Percentiles rank a stretch among this genome's conserved stretches.
These are phyloP conservation scores for Fonsecaea monophora DNA, from an alignment of 2,329 filamentous ascomycete species.

Conservation along the genomic window DNA sequence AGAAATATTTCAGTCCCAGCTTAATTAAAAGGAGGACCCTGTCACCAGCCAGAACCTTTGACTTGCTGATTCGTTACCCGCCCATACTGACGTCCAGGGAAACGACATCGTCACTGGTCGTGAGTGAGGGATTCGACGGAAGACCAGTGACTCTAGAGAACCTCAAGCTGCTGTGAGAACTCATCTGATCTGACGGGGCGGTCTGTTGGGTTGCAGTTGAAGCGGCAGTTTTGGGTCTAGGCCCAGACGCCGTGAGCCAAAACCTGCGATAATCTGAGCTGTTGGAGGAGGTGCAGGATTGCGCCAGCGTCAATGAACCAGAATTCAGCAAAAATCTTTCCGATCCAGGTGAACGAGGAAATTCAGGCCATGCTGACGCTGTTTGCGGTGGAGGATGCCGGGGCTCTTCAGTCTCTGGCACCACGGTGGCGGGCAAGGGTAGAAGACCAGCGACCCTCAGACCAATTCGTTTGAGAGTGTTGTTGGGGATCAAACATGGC, in stretches of 20 bases:
- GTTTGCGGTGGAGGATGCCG: not conserved
- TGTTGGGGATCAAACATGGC: not conserved
- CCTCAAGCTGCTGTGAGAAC: not conserved
- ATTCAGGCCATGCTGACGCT: too few species aligned
- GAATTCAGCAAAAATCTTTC: not conserved
- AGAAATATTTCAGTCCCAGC: not conserved
- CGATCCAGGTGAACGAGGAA: not conserved
- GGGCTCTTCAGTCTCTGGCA: too few species aligned
- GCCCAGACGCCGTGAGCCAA: not conserved
- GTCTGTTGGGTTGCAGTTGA: not conserved
- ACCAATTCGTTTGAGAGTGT: not conserved
- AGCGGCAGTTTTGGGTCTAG: not conserved
- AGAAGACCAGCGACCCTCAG: too few species aligned
- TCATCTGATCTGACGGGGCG: not conserved
- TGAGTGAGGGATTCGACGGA: not conserved
- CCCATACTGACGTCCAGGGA: too few species aligned
- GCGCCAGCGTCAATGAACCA: not conserved
- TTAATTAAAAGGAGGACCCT: too few species aligned
- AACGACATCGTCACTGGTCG: too few species aligned
- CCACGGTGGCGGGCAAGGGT: too few species aligned
- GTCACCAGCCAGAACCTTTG: too few species aligned
- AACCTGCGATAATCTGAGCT: not conserved
- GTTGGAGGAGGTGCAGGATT: not conserved
- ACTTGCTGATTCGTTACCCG: too few species aligned
- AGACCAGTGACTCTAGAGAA: slow-evolving; percentile 1